A percentile compares a stretch with the other conserved stretches of the same genome.
These are phyloP conservation scores for Saccharomyces hybrid DNA, from an alignment of 1,139 yeast species.

Conservation along the genomic window DNA sequence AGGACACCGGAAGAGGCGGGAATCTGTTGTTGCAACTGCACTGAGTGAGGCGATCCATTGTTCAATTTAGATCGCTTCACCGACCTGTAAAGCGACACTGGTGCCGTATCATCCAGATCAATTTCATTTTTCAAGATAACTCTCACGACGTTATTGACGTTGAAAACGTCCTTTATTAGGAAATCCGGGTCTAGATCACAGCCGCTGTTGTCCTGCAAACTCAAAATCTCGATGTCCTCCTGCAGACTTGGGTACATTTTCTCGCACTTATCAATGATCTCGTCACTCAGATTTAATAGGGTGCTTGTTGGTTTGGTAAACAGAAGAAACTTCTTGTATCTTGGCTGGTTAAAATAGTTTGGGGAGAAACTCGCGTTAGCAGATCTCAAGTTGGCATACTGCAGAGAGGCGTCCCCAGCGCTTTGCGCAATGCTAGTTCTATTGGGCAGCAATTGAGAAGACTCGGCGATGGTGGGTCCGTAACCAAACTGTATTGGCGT, in stretches of 20 bases:
- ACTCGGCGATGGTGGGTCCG: slow-evolving; percentile 3
- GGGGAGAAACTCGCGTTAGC: background rate
- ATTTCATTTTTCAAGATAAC: slow-evolving; percentile 44
- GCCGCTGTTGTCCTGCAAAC: slow-evolving; percentile 54
- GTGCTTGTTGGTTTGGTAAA: slow-evolving; percentile 44
- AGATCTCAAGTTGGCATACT: background rate
- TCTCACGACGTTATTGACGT: slow-evolving; percentile 45
- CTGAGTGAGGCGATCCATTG: slow-evolving; percentile 9
- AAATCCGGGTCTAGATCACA: slow-evolving; percentile 79
- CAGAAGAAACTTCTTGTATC: slow-evolving; percentile 50
- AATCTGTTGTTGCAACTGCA: slow-evolving; percentile 10
- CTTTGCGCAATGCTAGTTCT: slow-evolving; percentile 1
- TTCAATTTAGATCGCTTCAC: slow-evolving; percentile 21
- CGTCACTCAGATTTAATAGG: slow-evolving; percentile 43
- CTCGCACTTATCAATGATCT: slow-evolving; percentile 44
- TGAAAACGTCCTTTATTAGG: slow-evolving; percentile 53
- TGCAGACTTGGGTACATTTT: slow-evolving; percentile 51
- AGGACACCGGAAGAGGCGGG: slow-evolving; percentile 13
- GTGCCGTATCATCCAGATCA: slow-evolving; percentile 15
- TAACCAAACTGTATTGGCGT: slow-evolving; percentile 2
- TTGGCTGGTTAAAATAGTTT: slow-evolving; percentile 12
- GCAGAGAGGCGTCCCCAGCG: slow-evolving; percentile 3
- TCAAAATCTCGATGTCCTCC: slow-evolving; percentile 42
- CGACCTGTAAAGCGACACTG: slow-evolving; percentile 13
- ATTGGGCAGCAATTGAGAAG: slow-evolving; percentile 8